Evolutionary conservation across 176 grass and related monocot species (phyloP).

Genomic region (Oryza punctata): DNA sequence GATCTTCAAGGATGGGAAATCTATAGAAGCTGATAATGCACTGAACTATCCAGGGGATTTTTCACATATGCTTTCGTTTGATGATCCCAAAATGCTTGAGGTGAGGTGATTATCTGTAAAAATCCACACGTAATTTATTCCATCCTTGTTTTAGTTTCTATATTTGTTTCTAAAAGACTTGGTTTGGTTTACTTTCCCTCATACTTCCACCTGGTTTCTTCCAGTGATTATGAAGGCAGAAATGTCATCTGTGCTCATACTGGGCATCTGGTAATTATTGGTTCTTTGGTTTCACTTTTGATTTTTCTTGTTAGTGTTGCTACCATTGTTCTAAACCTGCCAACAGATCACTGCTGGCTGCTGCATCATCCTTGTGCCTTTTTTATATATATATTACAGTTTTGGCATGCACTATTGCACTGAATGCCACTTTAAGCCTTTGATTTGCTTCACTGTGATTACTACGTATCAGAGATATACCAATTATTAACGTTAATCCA

Average conservation of each 20-base stretch:
- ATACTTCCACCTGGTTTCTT: conserved; percentile 23
- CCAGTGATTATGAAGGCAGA: conserved; percentile 90
- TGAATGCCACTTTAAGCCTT: background rate
- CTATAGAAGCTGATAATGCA: conserved; percentile 56
- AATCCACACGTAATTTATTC: conserved; percentile 77
- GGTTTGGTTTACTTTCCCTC: conserved; percentile 8
- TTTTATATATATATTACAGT: no score
- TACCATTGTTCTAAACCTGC: background rate
- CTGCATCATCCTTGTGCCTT: background rate
- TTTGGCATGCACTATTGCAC: conserved; percentile 10
- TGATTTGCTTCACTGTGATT: background rate
- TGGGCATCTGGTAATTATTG: conserved; percentile 85
- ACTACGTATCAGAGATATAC: background rate
- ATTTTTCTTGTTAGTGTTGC: conserved; percentile 25
- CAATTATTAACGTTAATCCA: background rate
- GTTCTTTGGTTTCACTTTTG: conserved; percentile 14
- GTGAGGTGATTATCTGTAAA: conserved; percentile 94
- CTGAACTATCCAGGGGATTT: conserved; percentile 52
- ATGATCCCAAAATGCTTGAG: conserved; percentile 96
- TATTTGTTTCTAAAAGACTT: conserved; percentile 30
- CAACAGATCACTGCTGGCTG: background rate
- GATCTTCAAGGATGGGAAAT: conserved; percentile 87
- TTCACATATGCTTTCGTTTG: conserved; percentile 97
- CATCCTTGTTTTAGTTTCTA: conserved; percentile 17
- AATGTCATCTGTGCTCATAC: conserved; percentile 93